These are phyloP conservation scores for Trichoderma atrobrunneum DNA, from an alignment of 2,329 filamentous ascomycete species.

Conservation along the genomic window DNA sequence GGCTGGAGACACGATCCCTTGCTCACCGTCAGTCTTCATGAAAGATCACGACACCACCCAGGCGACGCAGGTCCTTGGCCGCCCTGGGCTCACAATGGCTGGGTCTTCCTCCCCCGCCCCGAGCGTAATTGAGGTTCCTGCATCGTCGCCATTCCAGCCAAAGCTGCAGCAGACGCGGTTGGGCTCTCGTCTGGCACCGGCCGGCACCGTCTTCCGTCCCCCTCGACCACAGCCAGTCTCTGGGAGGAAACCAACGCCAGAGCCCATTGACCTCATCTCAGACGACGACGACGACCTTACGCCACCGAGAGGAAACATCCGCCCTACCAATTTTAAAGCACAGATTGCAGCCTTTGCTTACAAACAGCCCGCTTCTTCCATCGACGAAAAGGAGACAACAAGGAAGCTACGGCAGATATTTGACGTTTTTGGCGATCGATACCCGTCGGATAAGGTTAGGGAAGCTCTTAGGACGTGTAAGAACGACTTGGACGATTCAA, in stretches of 20 bases:
- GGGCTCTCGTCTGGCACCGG: constrained; percentile 67
- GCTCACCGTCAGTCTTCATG: constrained; percentile 40
- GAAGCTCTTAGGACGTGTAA: constrained; percentile 34
- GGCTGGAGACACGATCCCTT: constrained; percentile 45
- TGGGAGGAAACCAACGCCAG: constrained; percentile 37
- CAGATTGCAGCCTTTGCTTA: constrained; percentile 44
- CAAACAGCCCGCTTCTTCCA: constrained; percentile 39
- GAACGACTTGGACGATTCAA: constrained; percentile 37
- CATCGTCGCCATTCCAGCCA: constrained; percentile 73
- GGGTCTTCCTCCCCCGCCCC: constrained; percentile 43
- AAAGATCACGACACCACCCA: constrained; percentile 39
- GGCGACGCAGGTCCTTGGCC: constrained; percentile 47
- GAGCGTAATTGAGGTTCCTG: constrained; percentile 70
- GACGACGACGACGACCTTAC: constrained; percentile 50
- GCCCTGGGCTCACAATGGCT: constrained; percentile 34
- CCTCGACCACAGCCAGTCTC: constrained; percentile 31
- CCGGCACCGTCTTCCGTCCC: constrained; percentile 67
- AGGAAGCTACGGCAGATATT: constrained; percentile 37
- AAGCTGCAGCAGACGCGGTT: constrained; percentile 30
- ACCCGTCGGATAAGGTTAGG: constrained; percentile 32
- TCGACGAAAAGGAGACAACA: constrained; percentile 37
- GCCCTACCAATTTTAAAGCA: constrained; percentile 55
- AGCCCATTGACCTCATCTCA: constrained; percentile 47
- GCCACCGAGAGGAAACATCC: constrained; percentile 59
- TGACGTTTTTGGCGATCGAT: constrained; percentile 34